Base-by-base conservation (phyloP, 306 rosid species). In the Fragaria vesca region DNA sequence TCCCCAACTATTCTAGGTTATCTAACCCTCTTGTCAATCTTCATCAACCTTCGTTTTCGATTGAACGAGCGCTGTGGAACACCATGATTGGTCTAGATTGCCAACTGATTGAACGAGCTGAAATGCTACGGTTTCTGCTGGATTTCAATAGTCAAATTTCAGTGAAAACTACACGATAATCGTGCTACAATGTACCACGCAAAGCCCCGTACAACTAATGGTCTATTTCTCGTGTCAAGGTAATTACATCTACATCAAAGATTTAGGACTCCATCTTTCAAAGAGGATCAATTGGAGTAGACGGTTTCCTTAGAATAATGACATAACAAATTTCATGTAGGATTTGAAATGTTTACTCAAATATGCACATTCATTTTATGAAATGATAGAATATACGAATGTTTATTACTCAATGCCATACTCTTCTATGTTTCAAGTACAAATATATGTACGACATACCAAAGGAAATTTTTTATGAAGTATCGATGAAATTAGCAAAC, bases 11-110 rank as follows among this genome's bases (percentile, higher is more conserved):
- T 5, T 46, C 74, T 12, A 13, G 24, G 17, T 40, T 46, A 46
- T 15, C 54, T 13, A 24, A 4, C 24, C 34, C 36, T 18, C 36
- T 18, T 0, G 24, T 50, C 75, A 18, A 47, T 32, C 42, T 48
- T 4, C 65, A 72, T 52, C 40, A 15, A 21, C 13, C 16, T 55
- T 73, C 77, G 15, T 38, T 73, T 55, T 73, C 68, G 18, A 42
- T 24, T 21, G 54, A 73, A 16, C 52, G 38, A 5, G 77, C 8
- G 77, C 8, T 8, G 4, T 57, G 54, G 24, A 57, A 57, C 28
- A n/a, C 68, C 52, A 38, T 38, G 5, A 73, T 73, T 38, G 52
- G 54, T 55, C 68, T 67, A 40, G 21, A 40, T 13, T 60, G 55
- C 30, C 18, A 60, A 28, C 12, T 3, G 12, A 52, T 13, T 58